Base-by-base conservation (phyloP, 2,329 filamentous ascomycete species). In the Thelonectria rubi region DNA sequence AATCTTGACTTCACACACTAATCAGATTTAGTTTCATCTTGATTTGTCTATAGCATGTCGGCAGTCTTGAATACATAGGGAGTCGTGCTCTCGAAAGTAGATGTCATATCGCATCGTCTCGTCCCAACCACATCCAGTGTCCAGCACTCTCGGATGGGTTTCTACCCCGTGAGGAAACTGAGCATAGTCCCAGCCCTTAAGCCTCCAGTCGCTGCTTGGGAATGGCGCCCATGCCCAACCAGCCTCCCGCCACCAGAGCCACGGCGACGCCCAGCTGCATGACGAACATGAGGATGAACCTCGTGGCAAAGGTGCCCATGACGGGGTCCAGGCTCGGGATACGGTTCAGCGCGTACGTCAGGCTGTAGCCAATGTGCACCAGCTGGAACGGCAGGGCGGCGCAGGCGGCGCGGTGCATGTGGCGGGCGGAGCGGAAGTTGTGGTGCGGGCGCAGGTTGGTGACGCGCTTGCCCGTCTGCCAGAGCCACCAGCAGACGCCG, bases 351-450 rank as follows among this genome's bases (percentile, higher is more conserved):
- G 51, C 51, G 10, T 63, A 63, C 9, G 60, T 65, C 17, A 63
- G 20, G 30, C 30, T 48, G 7, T 65, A 60, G 21, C 52, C 40
- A 20, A 65, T 39, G n/a, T 60, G 46, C 2, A 65, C 45, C 15
- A 63, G n/a, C 18, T 65, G 60, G 17, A 65, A 45, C 2, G 53
- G 39, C 9, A 45, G 20, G 1, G 34, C 62, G 8, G 52, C 45
- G 2, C 60, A 49, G 7, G 60, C 60, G 12, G 59, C 45, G 9
- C 55, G 42, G 34, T 53, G 39, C 15, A 65, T 32, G 17, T 37
- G 17, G 32, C 56, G 60, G 15, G 51, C 59, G 20, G 42, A 45
- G 26, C 55, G 42, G 46, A 56, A 60, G 48, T 65, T 63, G 11
- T 47, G 37, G 17, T 65, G 49, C 11, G 32, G 50, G 8, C 42